Evolutionary conservation across 192 early-diverging fungal species (phyloP), one percentile per base, ranked within the genome.

Genomic region (Coemansia javaensis): DNA sequence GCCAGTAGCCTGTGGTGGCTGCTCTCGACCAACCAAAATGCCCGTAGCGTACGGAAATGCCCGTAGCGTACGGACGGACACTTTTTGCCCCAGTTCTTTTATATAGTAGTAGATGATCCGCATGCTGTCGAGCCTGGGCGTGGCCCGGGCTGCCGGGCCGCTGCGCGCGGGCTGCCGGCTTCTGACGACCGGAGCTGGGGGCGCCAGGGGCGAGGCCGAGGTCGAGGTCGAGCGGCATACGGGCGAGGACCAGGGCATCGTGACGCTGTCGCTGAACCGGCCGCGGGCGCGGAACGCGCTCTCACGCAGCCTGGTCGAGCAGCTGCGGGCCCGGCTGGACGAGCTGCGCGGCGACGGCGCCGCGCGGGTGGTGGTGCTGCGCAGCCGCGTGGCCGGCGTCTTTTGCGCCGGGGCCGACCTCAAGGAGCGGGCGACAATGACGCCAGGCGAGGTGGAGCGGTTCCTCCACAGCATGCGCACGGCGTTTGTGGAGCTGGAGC

Each of bases 401-500:
- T 98, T 98, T 60, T 98, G 91, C 65, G 89, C 93, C 3, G 94
- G 94, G 24, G 94, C 94, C 1, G 94, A 98, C 66, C 66, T 98
- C 55, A 96, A 93, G 82, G 94, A 98, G 50, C 82, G 93, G 18
- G 74, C 79, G 1, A 82, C 70, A 17, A 96, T 96, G 93, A 66
- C 77, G 23, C 77, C 75, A 14, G 23, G 54, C 0, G 87, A 98
- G 45, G 89, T 96, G 1, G 81, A 80, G 36, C 70, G 81, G 45
- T 96, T 95, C 54, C 80, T 98, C n/a, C 64, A 86, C 49, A 77
- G 65, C 30, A 69, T 98, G 50, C 71, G 89, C 38, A 63, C 79
- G 7, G 65, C 87, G 12, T 98, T 93, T 50, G 64, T 77, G 28
- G 88, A 91, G 27, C 79, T 98, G 7, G 94, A 90, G 75, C 71